Evolutionary conservation across 2,329 filamentous ascomycete genomes (phyloP).

Genomic region (Colletotrichum kahawae): DNA sequence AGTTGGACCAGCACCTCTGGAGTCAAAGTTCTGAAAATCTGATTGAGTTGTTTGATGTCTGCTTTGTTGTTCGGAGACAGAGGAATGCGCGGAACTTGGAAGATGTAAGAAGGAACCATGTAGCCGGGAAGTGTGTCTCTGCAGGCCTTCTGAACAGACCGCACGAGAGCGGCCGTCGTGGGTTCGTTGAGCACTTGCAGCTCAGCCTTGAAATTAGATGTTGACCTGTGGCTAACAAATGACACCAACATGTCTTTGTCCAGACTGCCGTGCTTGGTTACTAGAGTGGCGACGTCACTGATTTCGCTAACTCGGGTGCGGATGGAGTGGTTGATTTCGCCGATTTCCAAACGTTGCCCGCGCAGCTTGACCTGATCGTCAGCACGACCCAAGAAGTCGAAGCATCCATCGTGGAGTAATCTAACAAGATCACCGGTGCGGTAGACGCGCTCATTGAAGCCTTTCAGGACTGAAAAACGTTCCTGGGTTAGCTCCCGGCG

Average conservation of each 20-base stretch:
- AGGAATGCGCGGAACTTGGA: slow-evolving; percentile 74
- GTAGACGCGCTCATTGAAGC: slow-evolving; percentile 71
- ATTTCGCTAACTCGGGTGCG: slow-evolving; percentile 62
- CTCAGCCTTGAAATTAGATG: not conserved
- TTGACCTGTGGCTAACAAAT: slow-evolving; percentile 61
- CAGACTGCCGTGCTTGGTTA: slow-evolving; percentile 71
- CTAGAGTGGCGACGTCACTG: slow-evolving; percentile 76
- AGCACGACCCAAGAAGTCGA: slow-evolving; percentile 85
- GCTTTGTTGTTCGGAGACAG: slow-evolving; percentile 91
- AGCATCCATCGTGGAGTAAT: slow-evolving; percentile 78
- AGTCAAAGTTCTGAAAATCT: slow-evolving; percentile 67
- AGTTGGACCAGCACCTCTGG: slow-evolving; percentile 66
- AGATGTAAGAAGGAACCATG: slow-evolving; percentile 88
- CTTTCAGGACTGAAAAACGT: slow-evolving; percentile 71
- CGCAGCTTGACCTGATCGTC: slow-evolving; percentile 94
- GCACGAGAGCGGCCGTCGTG: slow-evolving; percentile 25
- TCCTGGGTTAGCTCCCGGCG: slow-evolving; percentile 77
- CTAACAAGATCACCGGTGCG: slow-evolving; percentile 89
- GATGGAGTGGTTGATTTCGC: slow-evolving; percentile 88
- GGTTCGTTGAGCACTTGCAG: slow-evolving; percentile 27
- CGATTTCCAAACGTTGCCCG: slow-evolving; percentile 86
- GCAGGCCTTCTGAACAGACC: slow-evolving; percentile 55
- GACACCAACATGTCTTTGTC: slow-evolving; percentile 85
- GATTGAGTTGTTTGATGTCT: slow-evolving; percentile 72
- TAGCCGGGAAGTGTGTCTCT: slow-evolving; percentile 75